Evolutionary conservation across 2,329 filamentous ascomycete genomes (phyloP).

Genomic region (Hymenoscyphus albidus): DNA sequence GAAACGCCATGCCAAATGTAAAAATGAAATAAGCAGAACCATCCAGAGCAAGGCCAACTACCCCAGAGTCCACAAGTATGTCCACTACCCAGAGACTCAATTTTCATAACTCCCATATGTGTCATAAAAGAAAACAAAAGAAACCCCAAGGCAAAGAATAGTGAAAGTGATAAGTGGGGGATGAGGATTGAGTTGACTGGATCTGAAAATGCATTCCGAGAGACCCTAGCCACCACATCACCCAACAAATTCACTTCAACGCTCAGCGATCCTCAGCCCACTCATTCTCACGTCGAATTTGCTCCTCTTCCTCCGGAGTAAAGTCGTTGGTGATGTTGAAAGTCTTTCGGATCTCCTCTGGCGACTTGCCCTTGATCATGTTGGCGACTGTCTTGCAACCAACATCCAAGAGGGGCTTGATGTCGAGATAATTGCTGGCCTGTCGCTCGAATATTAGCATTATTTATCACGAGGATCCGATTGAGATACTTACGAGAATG

Average conservation of each 20-base stretch:
- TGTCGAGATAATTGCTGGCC: conserved; percentile 98
- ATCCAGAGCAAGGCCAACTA: neutral
- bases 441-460: conserved; percentile 37
- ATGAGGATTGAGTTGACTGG: neutral
- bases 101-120: neutral
- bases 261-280: conserved; percentile 79
- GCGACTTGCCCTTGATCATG: conserved; percentile 99
- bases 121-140: neutral
- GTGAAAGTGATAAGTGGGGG: neutral
- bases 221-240: neutral
- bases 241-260: neutral
- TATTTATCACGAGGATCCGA: neutral
- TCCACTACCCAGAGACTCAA: neutral
- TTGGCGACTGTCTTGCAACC: conserved; percentile 99
- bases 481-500: conserved; percentile 67
- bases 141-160: neutral
- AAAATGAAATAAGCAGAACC: conserved; percentile 5
- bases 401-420: conserved; percentile 95
- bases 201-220: neutral
- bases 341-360: conserved; percentile 98
- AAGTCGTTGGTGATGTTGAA: conserved; percentile 99
- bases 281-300: conserved; percentile 89
- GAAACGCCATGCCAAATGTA: conserved; percentile 6
- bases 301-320: conserved; percentile 97
- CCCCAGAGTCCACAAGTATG: neutral